A percentile compares a stretch with the other conserved stretches of the same genome.
Evolutionary conservation across 2,329 filamentous ascomycete genomes (phyloP).

Genomic region (Ophiostoma populinum): DNA sequence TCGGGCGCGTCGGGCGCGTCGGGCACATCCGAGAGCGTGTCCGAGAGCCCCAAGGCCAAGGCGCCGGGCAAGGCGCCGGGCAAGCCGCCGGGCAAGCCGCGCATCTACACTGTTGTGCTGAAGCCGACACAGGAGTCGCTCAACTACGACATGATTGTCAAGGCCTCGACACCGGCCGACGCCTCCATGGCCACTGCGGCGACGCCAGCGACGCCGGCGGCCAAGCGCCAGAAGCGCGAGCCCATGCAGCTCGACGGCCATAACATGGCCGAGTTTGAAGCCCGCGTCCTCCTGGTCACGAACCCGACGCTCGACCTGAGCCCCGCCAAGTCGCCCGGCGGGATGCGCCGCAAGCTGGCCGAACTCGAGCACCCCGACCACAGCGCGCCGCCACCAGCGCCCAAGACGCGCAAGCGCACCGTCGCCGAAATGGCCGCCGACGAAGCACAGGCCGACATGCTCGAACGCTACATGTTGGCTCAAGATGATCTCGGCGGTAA

Average conservation of each 20-base stretch:
- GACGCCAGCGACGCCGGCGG: conserved; percentile 50
- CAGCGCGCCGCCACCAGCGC: conserved; percentile 56
- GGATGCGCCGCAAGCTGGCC: conserved; percentile 56
- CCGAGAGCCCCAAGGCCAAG: conserved; percentile 27
- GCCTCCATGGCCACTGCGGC: conserved; percentile 7
- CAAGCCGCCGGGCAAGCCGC: conserved; percentile 44
- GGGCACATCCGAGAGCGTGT: conserved; percentile 20
- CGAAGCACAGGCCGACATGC: conserved; percentile 74
- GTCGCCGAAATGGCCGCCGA: conserved; percentile 90
- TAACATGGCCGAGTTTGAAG: conserved; percentile 59
- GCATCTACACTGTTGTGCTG: conserved; percentile 61
- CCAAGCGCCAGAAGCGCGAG: conserved; percentile 52
- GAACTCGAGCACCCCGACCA: conserved; percentile 62
- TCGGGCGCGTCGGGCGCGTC: conserved; percentile 18
- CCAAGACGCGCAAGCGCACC: conserved; percentile 82
- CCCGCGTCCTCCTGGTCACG: conserved; percentile 56
- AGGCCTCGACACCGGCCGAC: conserved; percentile 51
- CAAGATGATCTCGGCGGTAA: conserved; percentile 64
- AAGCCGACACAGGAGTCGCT: conserved; percentile 66
- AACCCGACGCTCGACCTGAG: conserved; percentile 62
- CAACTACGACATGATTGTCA: conserved; percentile 55
- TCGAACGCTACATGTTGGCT: conserved; percentile 83
- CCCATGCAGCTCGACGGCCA: conserved; percentile 60
- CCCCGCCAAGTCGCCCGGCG: conserved; percentile 49
- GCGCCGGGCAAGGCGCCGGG: conserved; percentile 39